Base-by-base conservation (phyloP, 1,284 basidiomycete species). In the Dichomitus squalens region DNA sequence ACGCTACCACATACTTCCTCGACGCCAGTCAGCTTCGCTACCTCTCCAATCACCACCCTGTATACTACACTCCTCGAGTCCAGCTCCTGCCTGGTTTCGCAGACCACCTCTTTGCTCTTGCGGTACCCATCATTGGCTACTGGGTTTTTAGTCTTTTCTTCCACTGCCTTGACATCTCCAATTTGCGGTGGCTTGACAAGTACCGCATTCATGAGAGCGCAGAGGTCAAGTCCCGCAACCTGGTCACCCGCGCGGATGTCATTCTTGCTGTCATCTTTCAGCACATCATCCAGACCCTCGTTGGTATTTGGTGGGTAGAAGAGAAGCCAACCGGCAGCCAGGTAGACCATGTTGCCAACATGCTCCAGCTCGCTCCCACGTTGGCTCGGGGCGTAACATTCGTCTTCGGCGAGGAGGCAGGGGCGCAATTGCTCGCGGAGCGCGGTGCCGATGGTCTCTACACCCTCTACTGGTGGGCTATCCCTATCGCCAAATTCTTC, bases 381-480 rank as follows among this genome's bases (percentile, higher is more conserved):
- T 49, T 87, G n/a, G 67, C 70, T 7, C 74, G 76, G 50, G 65
- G 87, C 7, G 75, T 83, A 6, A 67, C 69, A 47, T 68, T 68
- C 51, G 64, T 77, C 0, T 58, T 84, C n/a, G 78, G 84, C 12
- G 66, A 73, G 41, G 59, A 63, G 34, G 25, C 52, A 0, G 61
- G 59, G 6, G 62, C 60, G 25, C 60, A 65, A 21, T 23, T 79
- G 6, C 64, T 82, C 16, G 78, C 76, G 18, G 64, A 59, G 7
- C 66, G 82, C 29, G 86, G 91, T 0, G 78, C 79, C 5, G 72
- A 76, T 8, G 57, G 86, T 14, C 82, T 89, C 20, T 84, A 90
- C 70, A 86, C 83, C 71, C 65, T 88, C 18, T 99, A 99, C 73
- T 99, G 97, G 97, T 99, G 96, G 95, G 88, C 79, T 18, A 87